Conservation (phyloP, 2,329 filamentous ascomycete genomes). For the Arthrobotrys entomopaga region DNA sequence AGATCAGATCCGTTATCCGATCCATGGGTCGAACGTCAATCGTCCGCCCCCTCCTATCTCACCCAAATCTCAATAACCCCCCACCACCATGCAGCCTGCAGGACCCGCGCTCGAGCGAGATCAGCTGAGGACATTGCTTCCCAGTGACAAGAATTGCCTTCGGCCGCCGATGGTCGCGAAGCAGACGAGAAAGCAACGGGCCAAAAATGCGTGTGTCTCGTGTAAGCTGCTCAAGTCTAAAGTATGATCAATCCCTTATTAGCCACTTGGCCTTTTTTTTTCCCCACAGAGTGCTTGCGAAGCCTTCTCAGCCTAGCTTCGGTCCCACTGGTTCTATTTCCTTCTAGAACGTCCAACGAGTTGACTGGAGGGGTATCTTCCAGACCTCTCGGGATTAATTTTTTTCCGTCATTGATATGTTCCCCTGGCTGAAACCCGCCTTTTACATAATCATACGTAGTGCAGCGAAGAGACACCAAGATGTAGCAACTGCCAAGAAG, state of each 20-base stretch:
- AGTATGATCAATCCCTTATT: neutral
- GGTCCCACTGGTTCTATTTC: too few relatives aligned
- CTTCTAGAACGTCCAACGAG: too few relatives aligned
- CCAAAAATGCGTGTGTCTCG: conserved; percentile 8
- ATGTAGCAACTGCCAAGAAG: conserved; percentile 7
- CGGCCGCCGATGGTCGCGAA: conserved; percentile 15
- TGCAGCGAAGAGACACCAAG: conserved; percentile 4
- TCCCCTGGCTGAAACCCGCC: too few relatives aligned
- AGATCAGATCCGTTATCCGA: too few relatives aligned
- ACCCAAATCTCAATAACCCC: neutral
- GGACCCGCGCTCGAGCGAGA: neutral
- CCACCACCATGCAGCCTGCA: neutral
- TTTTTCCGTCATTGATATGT: too few relatives aligned
- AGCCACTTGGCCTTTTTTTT: neutral
- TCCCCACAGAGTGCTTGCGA: neutral
- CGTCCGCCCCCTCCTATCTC: too few relatives aligned
- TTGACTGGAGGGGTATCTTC: too few relatives aligned
- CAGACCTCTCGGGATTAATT: too few relatives aligned
- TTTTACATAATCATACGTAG: neutral
- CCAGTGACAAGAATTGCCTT: neutral
- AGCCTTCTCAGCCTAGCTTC: too few relatives aligned
- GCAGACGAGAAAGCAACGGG: neutral
- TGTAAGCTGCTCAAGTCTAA: conserved; percentile 13
- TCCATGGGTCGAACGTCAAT: too few relatives aligned
- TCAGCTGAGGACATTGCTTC: conserved; percentile 9